These are phyloP conservation scores for Leishmania gerbilli DNA, from an alignment of 208 protist species.

Conservation along the genomic window DNA sequence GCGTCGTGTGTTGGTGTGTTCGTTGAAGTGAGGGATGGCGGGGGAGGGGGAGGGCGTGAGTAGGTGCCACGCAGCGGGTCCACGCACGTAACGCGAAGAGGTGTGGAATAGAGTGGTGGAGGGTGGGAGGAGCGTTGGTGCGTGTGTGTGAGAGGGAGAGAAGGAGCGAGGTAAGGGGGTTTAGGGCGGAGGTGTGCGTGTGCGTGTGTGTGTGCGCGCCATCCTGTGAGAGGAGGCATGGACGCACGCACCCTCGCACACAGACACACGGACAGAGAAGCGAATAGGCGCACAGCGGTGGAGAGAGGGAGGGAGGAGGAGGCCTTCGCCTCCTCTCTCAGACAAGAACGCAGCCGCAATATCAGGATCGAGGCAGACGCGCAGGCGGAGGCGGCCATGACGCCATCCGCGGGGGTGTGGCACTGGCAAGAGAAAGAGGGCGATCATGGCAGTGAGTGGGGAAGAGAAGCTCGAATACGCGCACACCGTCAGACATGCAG, in stretches of 20 bases:
- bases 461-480: neutral
- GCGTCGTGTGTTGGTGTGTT: neutral
- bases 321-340: neutral
- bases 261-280: conserved; percentile 11
- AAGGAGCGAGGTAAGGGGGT: neutral
- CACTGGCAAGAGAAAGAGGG: neutral
- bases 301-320: conserved; percentile 90
- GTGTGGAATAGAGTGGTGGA: neutral
- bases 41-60: neutral
- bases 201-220: neutral
- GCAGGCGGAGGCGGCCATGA: neutral
- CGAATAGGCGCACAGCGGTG: neutral
- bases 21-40: neutral
- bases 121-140: neutral
- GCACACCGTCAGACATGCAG: neutral
- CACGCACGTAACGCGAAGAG: neutral
- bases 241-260: conserved; percentile 1
- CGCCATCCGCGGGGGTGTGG: neutral
- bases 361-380: conserved; percentile 36
- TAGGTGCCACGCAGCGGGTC: neutral
- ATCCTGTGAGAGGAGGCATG: neutral
- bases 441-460: neutral
- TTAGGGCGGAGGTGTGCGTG: neutral
- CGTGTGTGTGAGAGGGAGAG: neutral
- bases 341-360: conserved; percentile 46